Base-by-base conservation (phyloP, 345 rosid genomes). In the Gossypium bickii region DNA sequence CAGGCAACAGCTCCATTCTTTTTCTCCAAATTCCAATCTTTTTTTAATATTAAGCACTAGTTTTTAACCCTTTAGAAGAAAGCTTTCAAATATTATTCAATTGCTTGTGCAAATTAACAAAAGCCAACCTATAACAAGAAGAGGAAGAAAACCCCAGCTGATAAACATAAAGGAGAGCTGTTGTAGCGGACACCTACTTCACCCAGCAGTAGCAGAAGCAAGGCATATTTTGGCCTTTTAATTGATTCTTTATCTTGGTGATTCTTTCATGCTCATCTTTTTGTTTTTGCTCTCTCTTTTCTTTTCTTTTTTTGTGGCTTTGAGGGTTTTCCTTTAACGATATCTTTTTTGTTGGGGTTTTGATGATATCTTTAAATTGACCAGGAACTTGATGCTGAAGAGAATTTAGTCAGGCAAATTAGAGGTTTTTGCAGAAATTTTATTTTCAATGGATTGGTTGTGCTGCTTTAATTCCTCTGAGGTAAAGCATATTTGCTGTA, bases 381-480 rank as follows among this genome's bases (percentile, higher is more conserved):
- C 53, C n/a, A 20, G 38, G 25, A 64, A 16, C 29, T 69, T 44
- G 79, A 78, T 77, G 83, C 71, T 29, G 77, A 51, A 25, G 72
- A 64, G 64, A 41, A 56, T 74, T 80, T 74, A 76, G 77, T 71
- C 74, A 43, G 62, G 70, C 24, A 38, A 62, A 47, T 57, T 71
- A 73, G 75, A 77, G 60, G 45, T 57, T 12, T 45, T 72, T 74
- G 27, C 62, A 41, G 60, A 81, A 67, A 16, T 78, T 74, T 62
- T 41, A 67, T 9, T 76, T 71, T 53, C 59, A 49, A 86, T 86
- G 89, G 86, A 70, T 72, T 47, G 64, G 53, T 67, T 83, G 8
- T 86, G 89, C 84, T 86, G 87, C 71, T 86, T 83, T 66, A 43
- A 38, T 60, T 38, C 79, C 70, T 73, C 84, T 58, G 45, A 82